A percentile compares a stretch with the other conserved stretches of the same genome.
phyloP scores from a whole-genome alignment of 768 basidiomycete species.

The Tulasnella sp. region DNA sequence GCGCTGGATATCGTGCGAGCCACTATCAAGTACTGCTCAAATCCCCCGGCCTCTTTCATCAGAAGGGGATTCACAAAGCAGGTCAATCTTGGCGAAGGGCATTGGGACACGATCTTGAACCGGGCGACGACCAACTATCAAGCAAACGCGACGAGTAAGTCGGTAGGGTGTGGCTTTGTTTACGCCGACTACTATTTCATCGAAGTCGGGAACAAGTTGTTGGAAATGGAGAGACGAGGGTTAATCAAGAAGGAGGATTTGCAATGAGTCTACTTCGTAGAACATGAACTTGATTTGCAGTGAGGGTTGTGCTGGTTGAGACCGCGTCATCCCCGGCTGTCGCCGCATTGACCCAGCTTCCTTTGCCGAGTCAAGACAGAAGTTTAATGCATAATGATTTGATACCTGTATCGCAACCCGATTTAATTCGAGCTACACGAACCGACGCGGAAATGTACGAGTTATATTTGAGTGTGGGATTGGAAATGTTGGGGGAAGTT shows the following conservation, averaged over 20 bases:
- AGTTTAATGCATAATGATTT: too few relatives aligned
- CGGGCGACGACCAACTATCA: conserved; percentile 5
- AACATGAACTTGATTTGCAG: too few relatives aligned
- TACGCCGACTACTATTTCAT: conserved; percentile 9
- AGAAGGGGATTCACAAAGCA: background rate
- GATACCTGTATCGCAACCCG: too few relatives aligned
- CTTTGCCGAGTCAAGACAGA: too few relatives aligned
- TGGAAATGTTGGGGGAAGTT: too few relatives aligned
- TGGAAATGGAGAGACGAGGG: conserved; percentile 11
- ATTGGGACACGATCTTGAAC: conserved; percentile 8
- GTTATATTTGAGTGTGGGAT: too few relatives aligned
- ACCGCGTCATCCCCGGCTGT: too few relatives aligned
- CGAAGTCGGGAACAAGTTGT: conserved; percentile 8
- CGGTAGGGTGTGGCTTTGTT: background rate
- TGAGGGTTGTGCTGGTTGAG: too few relatives aligned
- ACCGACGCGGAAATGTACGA: too few relatives aligned
- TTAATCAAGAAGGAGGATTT: background rate
- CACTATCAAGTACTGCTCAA: background rate
- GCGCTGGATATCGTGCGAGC: conserved; percentile 4
- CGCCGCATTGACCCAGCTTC: too few relatives aligned
- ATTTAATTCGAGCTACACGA: too few relatives aligned
- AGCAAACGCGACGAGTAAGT: background rate
- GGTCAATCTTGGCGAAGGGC: background rate
- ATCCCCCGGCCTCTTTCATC: background rate
- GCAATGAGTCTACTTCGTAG: background rate